phyloP scores from a whole-genome alignment of 139 green algal genomes.

The Chlamydomonas incerta region DNA sequence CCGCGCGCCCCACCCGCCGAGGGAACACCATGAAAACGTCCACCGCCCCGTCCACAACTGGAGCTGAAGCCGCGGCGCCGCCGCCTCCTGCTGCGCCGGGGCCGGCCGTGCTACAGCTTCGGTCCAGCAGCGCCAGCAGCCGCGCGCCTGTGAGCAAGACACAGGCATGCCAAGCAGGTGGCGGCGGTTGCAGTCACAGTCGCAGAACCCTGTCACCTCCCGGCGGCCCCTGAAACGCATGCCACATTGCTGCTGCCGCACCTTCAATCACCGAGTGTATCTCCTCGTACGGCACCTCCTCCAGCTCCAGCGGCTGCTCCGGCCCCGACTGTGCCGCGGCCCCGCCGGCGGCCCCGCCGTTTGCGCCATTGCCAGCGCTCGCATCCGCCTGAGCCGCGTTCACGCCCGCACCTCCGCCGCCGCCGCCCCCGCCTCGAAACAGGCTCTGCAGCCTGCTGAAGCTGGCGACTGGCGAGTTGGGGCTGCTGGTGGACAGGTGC shows the following conservation, averaged over 20 bases:
- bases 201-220: too few species aligned
- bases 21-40: conserved; percentile 36
- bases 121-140: conserved; percentile 29
- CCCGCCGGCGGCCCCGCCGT: too few species aligned
- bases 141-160: conserved; percentile 7
- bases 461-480: not conserved
- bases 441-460: not conserved
- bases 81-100: not conserved
- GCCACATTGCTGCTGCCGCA: not conserved
- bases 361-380: too few species aligned
- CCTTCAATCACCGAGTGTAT: conserved; percentile 35
- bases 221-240: too few species aligned
- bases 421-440: not conserved
- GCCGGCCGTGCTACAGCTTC: not conserved
- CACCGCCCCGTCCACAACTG: not conserved
- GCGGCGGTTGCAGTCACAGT: too few species aligned
- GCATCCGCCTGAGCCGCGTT: too few species aligned
- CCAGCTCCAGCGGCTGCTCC: conserved; percentile 2
- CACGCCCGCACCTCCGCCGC: not conserved
- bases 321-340: not conserved
- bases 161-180: too few species aligned
- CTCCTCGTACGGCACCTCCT: conserved; percentile 23
- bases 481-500: not conserved
- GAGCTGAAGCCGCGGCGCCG: not conserved
- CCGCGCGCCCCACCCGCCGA: not conserved